Conservation (phyloP, 768 basidiomycete genomes). For the Boletus rubescentipes region DNA sequence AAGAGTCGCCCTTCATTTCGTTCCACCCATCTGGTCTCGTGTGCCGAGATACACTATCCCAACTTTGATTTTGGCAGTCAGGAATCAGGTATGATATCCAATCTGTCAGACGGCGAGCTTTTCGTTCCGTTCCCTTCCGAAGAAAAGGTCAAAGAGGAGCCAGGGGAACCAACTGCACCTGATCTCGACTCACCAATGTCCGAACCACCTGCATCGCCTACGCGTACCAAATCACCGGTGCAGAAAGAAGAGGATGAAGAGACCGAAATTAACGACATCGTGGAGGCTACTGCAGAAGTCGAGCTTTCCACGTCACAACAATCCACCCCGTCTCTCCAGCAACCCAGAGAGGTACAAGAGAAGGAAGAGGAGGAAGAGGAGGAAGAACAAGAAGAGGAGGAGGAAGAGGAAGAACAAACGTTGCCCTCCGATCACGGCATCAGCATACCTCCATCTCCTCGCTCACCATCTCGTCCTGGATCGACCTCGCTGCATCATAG, state of each 20-base stretch:
- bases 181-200: slow-evolving; percentile 35
- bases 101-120: slow-evolving; percentile 36
- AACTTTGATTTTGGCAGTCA: slow-evolving; percentile 30
- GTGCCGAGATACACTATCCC: slow-evolving; percentile 4
- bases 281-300: slow-evolving; percentile 9
- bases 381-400: slow-evolving; percentile 11
- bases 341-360: slow-evolving; percentile 4
- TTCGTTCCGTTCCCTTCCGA: slow-evolving; percentile 19
- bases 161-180: slow-evolving; percentile 10
- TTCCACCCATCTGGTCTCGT: slow-evolving; percentile 1
- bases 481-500: slow-evolving; percentile 16
- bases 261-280: slow-evolving; percentile 18
- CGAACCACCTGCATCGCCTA: slow-evolving; percentile 32
- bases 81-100: slow-evolving; percentile 41
- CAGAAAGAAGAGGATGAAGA: slow-evolving; percentile 28
- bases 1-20: slow-evolving; percentile 21
- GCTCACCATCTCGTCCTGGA: slow-evolving; percentile 17
- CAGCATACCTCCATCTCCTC: slow-evolving; percentile 9
- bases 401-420: slow-evolving; percentile 11
- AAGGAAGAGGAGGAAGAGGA: slow-evolving; percentile 19
- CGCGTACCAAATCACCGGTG: slow-evolving; percentile 20
- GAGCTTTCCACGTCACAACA: slow-evolving; percentile 13
- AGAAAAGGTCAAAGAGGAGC: slow-evolving; percentile 9
- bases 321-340: slow-evolving; percentile 18
- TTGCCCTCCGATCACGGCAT: slow-evolving; percentile 2